Evolutionary conservation across 2,329 filamentous ascomycete species (phyloP), one percentile per base, ranked within the genome.

Genomic region (Venturia aucupariae): DNA sequence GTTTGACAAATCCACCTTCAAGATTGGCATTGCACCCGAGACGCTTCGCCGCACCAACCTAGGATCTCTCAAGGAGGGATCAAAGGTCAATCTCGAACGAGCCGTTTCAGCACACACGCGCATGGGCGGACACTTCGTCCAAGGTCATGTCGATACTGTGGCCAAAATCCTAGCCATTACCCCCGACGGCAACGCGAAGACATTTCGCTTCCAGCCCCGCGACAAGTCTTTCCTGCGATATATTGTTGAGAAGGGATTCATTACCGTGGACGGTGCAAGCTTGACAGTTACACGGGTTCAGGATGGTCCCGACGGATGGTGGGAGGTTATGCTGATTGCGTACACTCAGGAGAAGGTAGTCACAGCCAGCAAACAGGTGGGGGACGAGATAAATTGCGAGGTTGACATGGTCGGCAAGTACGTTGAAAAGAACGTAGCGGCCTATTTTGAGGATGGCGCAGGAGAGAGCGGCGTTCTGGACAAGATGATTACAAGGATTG

Each of bases 101-200:
- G 93, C 94, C 3, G 92, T 99, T 63, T 88, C 89, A 22, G 91
- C 92, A 4, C 85, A 89, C 71, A 97, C 93, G 57, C 90, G 94
- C 64, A 97, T 99, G 91, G 94, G 95, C 59, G 94, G 94, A 0
- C 94, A 99, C 78, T 96, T 97, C 72, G 93, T 97, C 39, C 95
- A 99, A 78, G 94, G 94, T 48, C 94, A 99, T 76, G 93, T 99
- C 66, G 95, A 99, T 76, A 93, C 91, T 13, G 86, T 88, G 46
- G 94, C 93, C 0, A 84, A 83, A 54, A 89, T 99, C 66, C 73
- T 87, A 46, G 83, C 84, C 54, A 84, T 89, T 42, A 86, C 83
- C 22, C 86, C 87, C 3, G 94, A 99, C 76, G 92, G 93, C 65
- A 96, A 97, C 77, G 90, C 94, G 7, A 76, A 96, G 67, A 95